Conservation (phyloP, 139 green algal species). For the Microglena sp. region DNA sequence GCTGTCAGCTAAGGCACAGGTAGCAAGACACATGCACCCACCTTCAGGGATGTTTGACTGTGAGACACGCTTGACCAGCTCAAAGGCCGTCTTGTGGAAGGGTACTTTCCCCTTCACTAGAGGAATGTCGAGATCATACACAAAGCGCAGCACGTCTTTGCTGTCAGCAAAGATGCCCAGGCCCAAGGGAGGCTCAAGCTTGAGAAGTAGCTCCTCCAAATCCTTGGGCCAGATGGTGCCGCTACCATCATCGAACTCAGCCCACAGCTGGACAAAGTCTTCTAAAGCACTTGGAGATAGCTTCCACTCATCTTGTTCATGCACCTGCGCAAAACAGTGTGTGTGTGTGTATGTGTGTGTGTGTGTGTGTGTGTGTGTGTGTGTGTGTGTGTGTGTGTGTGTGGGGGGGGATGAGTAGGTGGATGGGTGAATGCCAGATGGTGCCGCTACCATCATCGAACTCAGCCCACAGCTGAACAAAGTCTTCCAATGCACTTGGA, state of each 20-base stretch:
- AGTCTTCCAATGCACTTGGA: conserved; percentile 34
- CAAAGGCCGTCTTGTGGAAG: conserved; percentile 46
- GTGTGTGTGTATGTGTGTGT: no score
- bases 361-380: no score
- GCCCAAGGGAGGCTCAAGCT: conserved; percentile 56
- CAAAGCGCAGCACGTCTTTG: conserved; percentile 63
- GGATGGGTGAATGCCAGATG: conserved; percentile 48
- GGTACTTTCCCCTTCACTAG: conserved; percentile 50
- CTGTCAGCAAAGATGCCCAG: conserved; percentile 50
- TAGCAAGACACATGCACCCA: not conserved
- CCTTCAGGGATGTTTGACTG: conserved; percentile 56
- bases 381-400: no score
- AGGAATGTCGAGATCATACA: conserved; percentile 71
- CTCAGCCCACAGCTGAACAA: conserved; percentile 70
- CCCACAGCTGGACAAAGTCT: conserved; percentile 58
- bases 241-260: conserved; percentile 45
- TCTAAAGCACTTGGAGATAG: conserved; percentile 30
- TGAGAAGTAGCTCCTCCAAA: conserved; percentile 55
- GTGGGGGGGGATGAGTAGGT: no score
- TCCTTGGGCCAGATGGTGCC: conserved; percentile 48
- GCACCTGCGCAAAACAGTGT: no score
- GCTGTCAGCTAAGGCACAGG: no score
- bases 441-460: conserved; percentile 35
- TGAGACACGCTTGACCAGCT: conserved; percentile 48
- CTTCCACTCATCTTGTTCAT: conserved; percentile 50